Evolutionary conservation across 805 yeast species (phyloP), one percentile per base, ranked within the genome.

Genomic region (Pichia nanzhaoensis): DNA sequence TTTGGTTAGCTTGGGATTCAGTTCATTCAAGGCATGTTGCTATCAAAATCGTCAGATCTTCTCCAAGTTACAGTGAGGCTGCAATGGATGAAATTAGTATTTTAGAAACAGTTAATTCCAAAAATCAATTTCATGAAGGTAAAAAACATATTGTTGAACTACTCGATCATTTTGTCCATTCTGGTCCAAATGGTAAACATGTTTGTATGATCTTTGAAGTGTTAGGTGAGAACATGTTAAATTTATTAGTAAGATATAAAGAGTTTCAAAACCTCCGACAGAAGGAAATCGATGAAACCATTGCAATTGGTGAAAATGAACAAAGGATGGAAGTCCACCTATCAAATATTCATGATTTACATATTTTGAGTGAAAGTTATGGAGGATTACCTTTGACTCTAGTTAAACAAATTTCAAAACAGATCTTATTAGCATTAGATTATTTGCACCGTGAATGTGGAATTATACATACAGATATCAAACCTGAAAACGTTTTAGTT

Each of bases 401-500:
- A 37, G 82, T 76, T 7, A 75, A 76, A 57, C 78, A 71, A 53
- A 77, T 80, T 31, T 65, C 79, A 9, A 75, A 70, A 49, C 85
- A 80, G 57, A 55, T 79, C 34, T 63, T 79, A 32, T 50, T 72
- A 34, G 78, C 81, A 1, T 57, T 80, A 47, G 82, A 79, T 58
- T 78, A 73, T 54, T 63, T 80, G 51, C 86, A 80, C 58, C 51
- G 75, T 35, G 70, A 65, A 54, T 80, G 86, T 59, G 84, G 84
- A 2, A 67, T 81, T 10, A 80, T 82, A 34, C 91, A 84, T 61
- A 77, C 90, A 12, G 90, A 83, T 58, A 69, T 84, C 41, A 84
- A 84, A 60, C 89, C 90, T 2, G 90, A 83, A 56, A 84, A 84
- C 62, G 74, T 79, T 3, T 60, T 76, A 36, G 69, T 77, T 35